Evolutionary conservation across 2,329 filamentous ascomycete species (phyloP), one percentile per base, ranked within the genome.

Genomic region (Aspergillus thermomutatus): DNA sequence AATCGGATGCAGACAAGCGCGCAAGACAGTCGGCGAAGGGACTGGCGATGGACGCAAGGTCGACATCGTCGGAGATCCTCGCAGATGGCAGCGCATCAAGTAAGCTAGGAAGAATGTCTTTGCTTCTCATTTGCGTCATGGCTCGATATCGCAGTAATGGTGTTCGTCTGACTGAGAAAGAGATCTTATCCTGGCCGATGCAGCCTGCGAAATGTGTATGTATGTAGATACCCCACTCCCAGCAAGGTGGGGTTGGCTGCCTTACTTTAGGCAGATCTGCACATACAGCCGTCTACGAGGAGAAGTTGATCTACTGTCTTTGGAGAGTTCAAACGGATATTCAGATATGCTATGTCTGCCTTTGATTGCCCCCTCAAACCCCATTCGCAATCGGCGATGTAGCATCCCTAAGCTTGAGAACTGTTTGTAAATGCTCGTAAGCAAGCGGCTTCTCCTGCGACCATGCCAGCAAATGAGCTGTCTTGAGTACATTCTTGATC

Each of bases 401-500:
- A 14, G 43, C 23, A 17, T 46, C 31, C n/a, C 60, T 55, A 43
- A 66, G 48, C 9, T 41, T 56, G 46, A 68, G 49, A 17, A 68
- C 61, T 5, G 52, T 59, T 50, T 64, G 48, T 9, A 69, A 48
- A 49, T 68, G 63, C 40, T 62, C 55, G 47, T 58, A 69, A 10
- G 26, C 40, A n/a, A 69, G 41, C 2, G 60, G 40, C n/a, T 23
- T 45, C 10, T 59, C 50, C 54, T 65, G 57, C 19, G 61, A 62
- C 54, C 57, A 58, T 5, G 76, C 76, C 40, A 79, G 64, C 26
- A 78, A 64, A 53, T 75, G 69, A 3, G 77, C 72, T 3, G 76
- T 75, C 64, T 77, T 76, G 37, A 79, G 63, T 52, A 75, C 66
- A 56, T 79, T 79, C 63, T 79, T 79, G 60, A 80, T 80, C 64